Conservation (phyloP, 1,284 basidiomycete genomes). For the Xerocomus nothofagi region DNA sequence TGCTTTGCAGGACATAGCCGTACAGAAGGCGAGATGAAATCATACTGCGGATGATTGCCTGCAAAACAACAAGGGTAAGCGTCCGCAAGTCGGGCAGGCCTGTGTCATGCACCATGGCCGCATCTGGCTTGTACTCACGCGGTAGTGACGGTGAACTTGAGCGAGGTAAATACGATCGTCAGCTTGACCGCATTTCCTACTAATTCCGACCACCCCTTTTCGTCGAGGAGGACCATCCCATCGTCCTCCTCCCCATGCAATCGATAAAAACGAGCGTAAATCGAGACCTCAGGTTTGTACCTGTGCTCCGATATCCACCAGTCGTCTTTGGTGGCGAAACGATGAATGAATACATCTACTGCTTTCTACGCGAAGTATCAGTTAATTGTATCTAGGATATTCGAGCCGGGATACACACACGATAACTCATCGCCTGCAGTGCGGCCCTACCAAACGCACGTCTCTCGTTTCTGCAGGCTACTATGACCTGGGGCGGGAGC, state of each 20-base stretch:
- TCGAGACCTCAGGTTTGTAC: slow-evolving; percentile 35
- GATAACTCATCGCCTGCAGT: slow-evolving; percentile 35
- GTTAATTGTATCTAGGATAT: background rate
- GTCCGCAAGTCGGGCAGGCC: slow-evolving; percentile 8
- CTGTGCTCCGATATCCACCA: slow-evolving; percentile 37
- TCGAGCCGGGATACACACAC: slow-evolving; percentile 18
- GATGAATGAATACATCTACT: slow-evolving; percentile 33
- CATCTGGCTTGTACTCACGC: slow-evolving; percentile 24
- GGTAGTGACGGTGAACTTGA: slow-evolving; percentile 35
- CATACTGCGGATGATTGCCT: slow-evolving; percentile 30
- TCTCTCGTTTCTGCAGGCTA: slow-evolving; percentile 32
- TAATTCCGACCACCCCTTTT: slow-evolving; percentile 34
- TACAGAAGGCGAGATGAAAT: slow-evolving; percentile 4
- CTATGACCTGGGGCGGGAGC: slow-evolving; percentile 35
- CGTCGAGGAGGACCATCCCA: slow-evolving; percentile 32
- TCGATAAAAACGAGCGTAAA: slow-evolving; percentile 35
- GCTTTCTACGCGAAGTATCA: slow-evolving; percentile 27
- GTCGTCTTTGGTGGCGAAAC: slow-evolving; percentile 36
- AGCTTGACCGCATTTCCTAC: slow-evolving; percentile 35
- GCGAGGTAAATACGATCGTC: slow-evolving; percentile 34
- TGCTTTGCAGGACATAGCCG: background rate
- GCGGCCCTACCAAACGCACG: slow-evolving; percentile 33
- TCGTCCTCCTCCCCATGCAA: slow-evolving; percentile 35
- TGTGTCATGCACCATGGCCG: too few species aligned
- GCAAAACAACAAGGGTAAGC: slow-evolving; percentile 7